Conservation (phyloP, 169 alveolate species). For the Cryptosporidium tyzzeri region DNA sequence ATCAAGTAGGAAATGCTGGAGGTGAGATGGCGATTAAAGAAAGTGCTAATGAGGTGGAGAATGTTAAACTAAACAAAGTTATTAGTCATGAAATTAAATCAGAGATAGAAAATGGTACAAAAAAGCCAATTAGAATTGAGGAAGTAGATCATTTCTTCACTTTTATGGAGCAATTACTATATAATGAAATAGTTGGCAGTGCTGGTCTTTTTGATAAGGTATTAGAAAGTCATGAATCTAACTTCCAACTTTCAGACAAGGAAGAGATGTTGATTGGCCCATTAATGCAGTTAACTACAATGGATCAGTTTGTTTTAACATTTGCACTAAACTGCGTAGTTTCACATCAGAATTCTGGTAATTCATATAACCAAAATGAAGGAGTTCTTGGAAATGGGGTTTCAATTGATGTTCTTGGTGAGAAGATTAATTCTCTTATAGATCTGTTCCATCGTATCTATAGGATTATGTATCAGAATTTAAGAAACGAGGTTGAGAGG, state of each 20-base stretch:
- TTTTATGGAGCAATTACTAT: conserved; percentile 61
- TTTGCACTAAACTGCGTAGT: conserved; percentile 52
- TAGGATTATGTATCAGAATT: conserved; percentile 69
- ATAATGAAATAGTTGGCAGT: conserved; percentile 31
- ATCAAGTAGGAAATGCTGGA: not conserved
- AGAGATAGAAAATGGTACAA: not conserved
- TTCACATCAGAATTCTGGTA: conserved; percentile 31
- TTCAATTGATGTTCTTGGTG: conserved; percentile 12
- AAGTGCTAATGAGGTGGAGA: not conserved
- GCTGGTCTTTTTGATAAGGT: conserved; percentile 22
- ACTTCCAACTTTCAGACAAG: conserved; percentile 16
- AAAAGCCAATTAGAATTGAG: conserved; percentile 8
- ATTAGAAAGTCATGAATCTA: conserved; percentile 19
- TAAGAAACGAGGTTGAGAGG: conserved; percentile 36
- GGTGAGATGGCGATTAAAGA: not conserved
- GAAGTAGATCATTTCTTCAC: conserved; percentile 44
- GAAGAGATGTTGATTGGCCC: conserved; percentile 43
- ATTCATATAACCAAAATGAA: conserved; percentile 7
- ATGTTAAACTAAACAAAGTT: not conserved
- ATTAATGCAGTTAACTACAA: conserved; percentile 27
- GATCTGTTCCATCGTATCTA: conserved; percentile 57
- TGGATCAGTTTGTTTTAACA: conserved; percentile 69
- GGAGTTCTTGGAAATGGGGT: conserved; percentile 50
- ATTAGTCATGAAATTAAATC: not conserved
- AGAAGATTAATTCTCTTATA: not conserved